phyloP scores from a whole-genome alignment of 805 yeast genomes.

The Candida takata region DNA sequence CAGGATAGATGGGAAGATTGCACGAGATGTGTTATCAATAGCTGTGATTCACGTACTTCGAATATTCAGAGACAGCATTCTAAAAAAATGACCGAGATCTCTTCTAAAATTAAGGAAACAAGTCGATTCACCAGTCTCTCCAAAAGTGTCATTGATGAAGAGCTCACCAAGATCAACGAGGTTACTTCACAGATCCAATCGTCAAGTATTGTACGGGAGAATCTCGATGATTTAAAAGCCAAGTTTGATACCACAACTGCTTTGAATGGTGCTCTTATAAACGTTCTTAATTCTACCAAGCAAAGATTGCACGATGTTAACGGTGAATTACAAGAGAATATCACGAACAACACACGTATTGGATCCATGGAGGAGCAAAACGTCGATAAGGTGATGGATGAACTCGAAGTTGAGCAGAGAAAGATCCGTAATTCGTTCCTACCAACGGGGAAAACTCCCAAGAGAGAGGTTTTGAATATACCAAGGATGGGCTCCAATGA shows the following conservation, averaged over 20 bases:
- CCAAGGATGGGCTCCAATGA: slow-evolving; percentile 8
- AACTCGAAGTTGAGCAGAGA: slow-evolving; percentile 20
- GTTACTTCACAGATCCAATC: slow-evolving; percentile 6
- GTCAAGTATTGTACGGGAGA: slow-evolving; percentile 3
- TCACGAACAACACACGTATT: slow-evolving; percentile 9
- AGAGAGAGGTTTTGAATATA: slow-evolving; percentile 12
- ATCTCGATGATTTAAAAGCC: slow-evolving; percentile 4
- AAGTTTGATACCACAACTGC: slow-evolving; percentile 1
- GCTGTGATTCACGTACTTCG: slow-evolving; percentile 14
- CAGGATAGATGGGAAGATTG: slow-evolving; percentile 17
- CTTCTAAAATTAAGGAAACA: slow-evolving; percentile 11
- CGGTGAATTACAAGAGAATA: slow-evolving; percentile 3
- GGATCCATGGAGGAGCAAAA: slow-evolving; percentile 17
- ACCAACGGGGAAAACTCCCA: slow-evolving; percentile 28
- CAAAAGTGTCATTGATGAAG: slow-evolving; percentile 13
- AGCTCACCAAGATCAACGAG: slow-evolving; percentile 11
- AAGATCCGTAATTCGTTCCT: slow-evolving; percentile 19
- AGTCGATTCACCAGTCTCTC: slow-evolving; percentile 11
- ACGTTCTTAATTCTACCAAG: not conserved
- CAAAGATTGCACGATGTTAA: slow-evolving; percentile 3
- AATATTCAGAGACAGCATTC: slow-evolving; percentile 8
- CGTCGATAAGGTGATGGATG: slow-evolving; percentile 16
- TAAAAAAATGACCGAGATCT: slow-evolving; percentile 6
- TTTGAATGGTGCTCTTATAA: slow-evolving; percentile 1
- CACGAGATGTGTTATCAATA: slow-evolving; percentile 17